Evolutionary conservation across 1,284 basidiomycete species (phyloP).

Genomic region (Cutaneotrichosporon sp.): DNA sequence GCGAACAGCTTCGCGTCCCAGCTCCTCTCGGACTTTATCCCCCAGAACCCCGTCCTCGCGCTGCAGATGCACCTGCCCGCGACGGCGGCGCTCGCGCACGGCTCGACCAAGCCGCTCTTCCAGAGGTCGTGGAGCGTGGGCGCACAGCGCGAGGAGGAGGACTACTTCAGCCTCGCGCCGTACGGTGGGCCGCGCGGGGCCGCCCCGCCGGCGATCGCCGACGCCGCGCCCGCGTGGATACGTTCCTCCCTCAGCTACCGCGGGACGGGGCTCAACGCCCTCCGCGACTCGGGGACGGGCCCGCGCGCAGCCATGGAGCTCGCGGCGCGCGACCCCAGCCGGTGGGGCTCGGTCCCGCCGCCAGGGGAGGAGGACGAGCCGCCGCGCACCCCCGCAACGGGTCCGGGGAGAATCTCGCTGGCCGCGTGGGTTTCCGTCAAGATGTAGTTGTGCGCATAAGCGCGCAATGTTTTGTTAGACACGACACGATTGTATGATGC

Average conservation of each 20-base stretch:
- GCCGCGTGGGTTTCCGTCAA: conserved; percentile 21
- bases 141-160: neutral
- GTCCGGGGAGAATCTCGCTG: conserved; percentile 12
- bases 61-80: conserved; percentile 39
- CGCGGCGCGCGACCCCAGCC: neutral
- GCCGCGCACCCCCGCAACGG: neutral
- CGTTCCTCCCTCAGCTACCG: conserved; percentile 40
- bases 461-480: neutral
- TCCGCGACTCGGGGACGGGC: conserved; percentile 8
- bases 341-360: conserved; percentile 12
- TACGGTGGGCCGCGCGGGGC: neutral
- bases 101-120: conserved; percentile 16
- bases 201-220: conserved; percentile 30
- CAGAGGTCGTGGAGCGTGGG: conserved; percentile 5
- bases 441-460: neutral
- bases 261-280: conserved; percentile 27
- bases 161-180: neutral
- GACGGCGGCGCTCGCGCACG: conserved; percentile 15
- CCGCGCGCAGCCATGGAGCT: conserved; percentile 9
- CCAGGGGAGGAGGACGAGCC: conserved; percentile 2
- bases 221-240: conserved; percentile 38
- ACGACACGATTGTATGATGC: neutral
- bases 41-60: conserved; percentile 36
- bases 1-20: conserved; percentile 39
- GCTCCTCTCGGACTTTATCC: conserved; percentile 41